Evolutionary conservation across 139 green algal species (phyloP).

Genomic region (Penium margaritaceum): DNA sequence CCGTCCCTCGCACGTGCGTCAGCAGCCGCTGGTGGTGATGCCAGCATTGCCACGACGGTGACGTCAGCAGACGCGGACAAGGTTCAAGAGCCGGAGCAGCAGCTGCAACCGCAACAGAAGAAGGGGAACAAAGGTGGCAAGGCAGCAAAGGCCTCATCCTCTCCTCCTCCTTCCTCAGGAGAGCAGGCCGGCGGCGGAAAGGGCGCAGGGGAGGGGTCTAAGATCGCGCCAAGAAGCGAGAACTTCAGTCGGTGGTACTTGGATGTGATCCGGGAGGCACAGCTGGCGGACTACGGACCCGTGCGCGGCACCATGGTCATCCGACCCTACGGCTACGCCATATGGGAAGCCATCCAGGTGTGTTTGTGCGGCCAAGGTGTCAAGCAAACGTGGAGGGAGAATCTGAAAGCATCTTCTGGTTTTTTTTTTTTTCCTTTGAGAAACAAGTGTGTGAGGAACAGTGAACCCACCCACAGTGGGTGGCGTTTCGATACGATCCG

Average conservation of each 20-base stretch:
- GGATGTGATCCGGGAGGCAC: conserved; percentile 82
- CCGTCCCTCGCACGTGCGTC: no score
- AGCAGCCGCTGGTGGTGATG: no score
- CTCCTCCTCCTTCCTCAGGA: no score
- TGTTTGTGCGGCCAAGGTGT: not conserved
- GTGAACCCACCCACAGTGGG: not conserved
- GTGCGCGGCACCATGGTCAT: conserved; percentile 99
- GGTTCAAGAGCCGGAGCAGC: no score
- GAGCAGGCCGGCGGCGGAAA: not conserved
- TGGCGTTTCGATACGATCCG: not conserved
- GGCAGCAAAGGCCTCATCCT: no score
- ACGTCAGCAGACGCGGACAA: no score
- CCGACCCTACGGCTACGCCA: conserved; percentile 81
- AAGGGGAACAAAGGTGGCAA: no score
- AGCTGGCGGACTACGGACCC: conserved; percentile 95
- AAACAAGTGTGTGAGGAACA: not conserved
- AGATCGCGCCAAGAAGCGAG: conserved; percentile 38
- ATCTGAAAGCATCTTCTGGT: not conserved
- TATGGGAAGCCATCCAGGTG: conserved; percentile 66
- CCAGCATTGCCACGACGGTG: no score
- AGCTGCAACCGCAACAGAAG: no score
- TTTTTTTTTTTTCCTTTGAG: no score
- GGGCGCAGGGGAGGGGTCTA: not conserved
- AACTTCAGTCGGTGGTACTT: conserved; percentile 79
- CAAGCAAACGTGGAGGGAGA: not conserved